Evolutionary conservation across 2,329 filamentous ascomycete species (phyloP).

Genomic region (Fusarium sp.): DNA sequence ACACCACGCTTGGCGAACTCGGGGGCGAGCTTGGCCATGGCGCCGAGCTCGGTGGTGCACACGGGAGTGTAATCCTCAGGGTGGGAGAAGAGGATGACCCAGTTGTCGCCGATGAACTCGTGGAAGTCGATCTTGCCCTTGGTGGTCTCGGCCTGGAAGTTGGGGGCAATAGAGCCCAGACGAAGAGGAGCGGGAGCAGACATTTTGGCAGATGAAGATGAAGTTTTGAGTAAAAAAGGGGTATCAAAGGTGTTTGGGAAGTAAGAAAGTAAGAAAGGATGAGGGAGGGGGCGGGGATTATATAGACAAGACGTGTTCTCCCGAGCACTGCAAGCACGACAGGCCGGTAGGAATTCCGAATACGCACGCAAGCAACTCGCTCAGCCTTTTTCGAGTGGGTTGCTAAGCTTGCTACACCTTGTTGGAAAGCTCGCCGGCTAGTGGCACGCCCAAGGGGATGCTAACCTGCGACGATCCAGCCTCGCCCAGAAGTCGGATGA

Average conservation of each 20-base stretch:
- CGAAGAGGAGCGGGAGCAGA: constrained; percentile 61
- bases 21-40: constrained; percentile 88
- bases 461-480: constrained; percentile 19
- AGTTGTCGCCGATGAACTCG: constrained; percentile 81
- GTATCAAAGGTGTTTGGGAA: background rate
- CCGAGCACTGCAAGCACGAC: background rate
- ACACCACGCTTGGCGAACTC: constrained; percentile 89
- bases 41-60: constrained; percentile 94
- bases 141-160: constrained; percentile 87
- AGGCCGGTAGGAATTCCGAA: background rate
- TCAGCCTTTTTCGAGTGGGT: constrained; percentile 9
- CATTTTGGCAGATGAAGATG: constrained; percentile 37
- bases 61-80: constrained; percentile 94
- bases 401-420: constrained; percentile 20
- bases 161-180: constrained; percentile 76
- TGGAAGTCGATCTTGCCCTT: constrained; percentile 84
- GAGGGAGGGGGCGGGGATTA: constrained; percentile 23
- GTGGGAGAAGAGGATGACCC: constrained; percentile 87
- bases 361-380: background rate
- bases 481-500: background rate
- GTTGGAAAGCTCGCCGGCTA: constrained; percentile 18
- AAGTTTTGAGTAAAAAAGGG: constrained; percentile 1
- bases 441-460: constrained; percentile 14
- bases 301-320: constrained; percentile 20
- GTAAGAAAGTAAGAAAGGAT: background rate